Evolutionary conservation across 257 asterid species (phyloP), one percentile per base, ranked within the genome.

Genomic region (Fraxinus cuspidata): DNA sequence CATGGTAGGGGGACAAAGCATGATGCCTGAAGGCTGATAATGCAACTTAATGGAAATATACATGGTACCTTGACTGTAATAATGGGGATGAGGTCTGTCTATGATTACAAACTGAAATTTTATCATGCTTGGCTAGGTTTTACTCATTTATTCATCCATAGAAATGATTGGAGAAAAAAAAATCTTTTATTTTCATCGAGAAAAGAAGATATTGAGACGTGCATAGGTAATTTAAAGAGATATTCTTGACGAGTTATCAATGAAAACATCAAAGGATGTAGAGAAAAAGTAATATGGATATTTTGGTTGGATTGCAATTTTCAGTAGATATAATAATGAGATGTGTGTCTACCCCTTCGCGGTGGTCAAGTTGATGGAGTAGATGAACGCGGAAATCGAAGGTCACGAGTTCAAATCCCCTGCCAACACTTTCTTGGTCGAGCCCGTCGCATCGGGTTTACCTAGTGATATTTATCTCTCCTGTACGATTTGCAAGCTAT

Each of bases 41-140:
- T 28, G 58, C 73, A 74, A 58, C 71, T 65, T 31, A 63, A 63
- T 63, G 34, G 47, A 63, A 72, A 77, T 32, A 74, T 82, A 86
- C 88, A 81, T 86, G 86, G 81, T 70, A 75, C 85, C 83, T 79
- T 85, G 82, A 79, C 76, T 81, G 80, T 83, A 70, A 56, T 78
- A 83, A 66, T 82, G 78, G 81, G 81, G 85, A 86, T 86, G 85
- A 82, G 83, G 42, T 37, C 12, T 11, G 83, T 79, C 25, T 56
- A 75, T 82, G 79, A 89, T 85, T 76, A 80, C 6, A 44, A 1
- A 15, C 15, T 0, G 69, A 74, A 21, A 38, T 44, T 74, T 47
- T 70, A 28, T 70, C 44, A 12, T 35, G 5, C 12, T 25, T 64
- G 74, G 58, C 64, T 75, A 70, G 31, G 73, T 70, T 71, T 81